Percentiles rank a stretch among this genome's conserved stretches.
Conservation (phyloP, 495 filamentous ascomycete genomes). For the Jackrogersella multiformis region DNA sequence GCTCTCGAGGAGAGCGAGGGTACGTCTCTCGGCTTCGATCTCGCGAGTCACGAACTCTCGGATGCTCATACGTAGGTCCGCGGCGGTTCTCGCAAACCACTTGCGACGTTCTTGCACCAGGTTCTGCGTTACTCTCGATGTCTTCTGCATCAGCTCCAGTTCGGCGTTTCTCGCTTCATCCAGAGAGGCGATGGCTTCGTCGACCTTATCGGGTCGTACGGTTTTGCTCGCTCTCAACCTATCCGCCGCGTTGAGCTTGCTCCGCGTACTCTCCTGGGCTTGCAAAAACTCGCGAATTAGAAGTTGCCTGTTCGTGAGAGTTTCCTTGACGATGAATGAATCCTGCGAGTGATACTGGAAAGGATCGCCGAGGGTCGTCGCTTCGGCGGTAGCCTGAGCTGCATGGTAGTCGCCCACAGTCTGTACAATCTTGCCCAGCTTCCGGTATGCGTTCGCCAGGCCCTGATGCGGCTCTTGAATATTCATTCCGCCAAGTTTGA, state of each 20-base stretch:
- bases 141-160: constrained; percentile 79
- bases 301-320: constrained; percentile 97
- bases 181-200: constrained; percentile 89
- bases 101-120: constrained; percentile 86
- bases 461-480: constrained; percentile 90
- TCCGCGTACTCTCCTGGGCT: constrained; percentile 81
- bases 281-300: constrained; percentile 93
- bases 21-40: constrained; percentile 94
- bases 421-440: constrained; percentile 92
- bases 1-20: constrained; percentile 88
- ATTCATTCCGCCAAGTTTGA: constrained; percentile 84
- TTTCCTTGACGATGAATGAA: constrained; percentile 98
- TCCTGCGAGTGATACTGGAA: constrained; percentile 95
- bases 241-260: constrained; percentile 83
- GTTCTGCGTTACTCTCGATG: constrained; percentile 86
- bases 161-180: constrained; percentile 87
- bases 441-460: constrained; percentile 88
- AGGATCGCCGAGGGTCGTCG: constrained; percentile 92
- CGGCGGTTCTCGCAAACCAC: constrained; percentile 89
- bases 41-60: constrained; percentile 93
- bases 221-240: constrained; percentile 83
- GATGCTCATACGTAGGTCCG: constrained; percentile 79
- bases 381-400: constrained; percentile 97
- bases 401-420: constrained; percentile 93
- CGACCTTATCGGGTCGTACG: constrained; percentile 91